Conservation (phyloP, 257 asterid species). For the Nicotiana tabacum region DNA sequence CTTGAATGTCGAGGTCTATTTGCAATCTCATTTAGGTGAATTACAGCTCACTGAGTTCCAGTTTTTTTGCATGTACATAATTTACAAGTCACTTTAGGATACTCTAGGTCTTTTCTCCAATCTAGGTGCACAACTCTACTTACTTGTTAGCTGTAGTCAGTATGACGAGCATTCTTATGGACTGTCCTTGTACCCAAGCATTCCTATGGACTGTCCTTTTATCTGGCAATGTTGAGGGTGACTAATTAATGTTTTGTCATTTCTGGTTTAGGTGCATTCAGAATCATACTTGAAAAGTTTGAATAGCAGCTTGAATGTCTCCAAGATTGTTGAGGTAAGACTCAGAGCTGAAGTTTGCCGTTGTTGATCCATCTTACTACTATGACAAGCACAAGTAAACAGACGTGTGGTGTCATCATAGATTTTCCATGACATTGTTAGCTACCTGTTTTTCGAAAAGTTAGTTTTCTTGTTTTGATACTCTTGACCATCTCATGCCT, state of each 20-base stretch:
- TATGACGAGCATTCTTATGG: not conserved
- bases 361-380: not conserved
- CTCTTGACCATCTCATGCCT: constrained; percentile 16
- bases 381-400: not conserved
- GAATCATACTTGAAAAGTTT: constrained; percentile 70
- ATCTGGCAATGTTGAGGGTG: not conserved
- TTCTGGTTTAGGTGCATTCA: constrained; percentile 68
- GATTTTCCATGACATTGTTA: not conserved
- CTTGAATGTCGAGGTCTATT: not conserved
- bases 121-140: not conserved
- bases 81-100: not conserved
- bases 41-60: not conserved
- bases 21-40: not conserved
- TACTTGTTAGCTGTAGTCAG: not conserved
- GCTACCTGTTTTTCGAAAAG: not conserved
- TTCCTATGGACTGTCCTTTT: not conserved
- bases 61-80: not conserved
- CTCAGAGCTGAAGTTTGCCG: not conserved
- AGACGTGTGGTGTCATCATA: not conserved
- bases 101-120: not conserved
- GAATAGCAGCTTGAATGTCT: constrained; percentile 60
- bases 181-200: not conserved
- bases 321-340: constrained; percentile 78
- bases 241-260: not conserved
- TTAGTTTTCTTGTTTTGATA: not conserved